phyloP scores from a whole-genome alignment of 345 rosid genomes.

The Brassica juncea region DNA sequence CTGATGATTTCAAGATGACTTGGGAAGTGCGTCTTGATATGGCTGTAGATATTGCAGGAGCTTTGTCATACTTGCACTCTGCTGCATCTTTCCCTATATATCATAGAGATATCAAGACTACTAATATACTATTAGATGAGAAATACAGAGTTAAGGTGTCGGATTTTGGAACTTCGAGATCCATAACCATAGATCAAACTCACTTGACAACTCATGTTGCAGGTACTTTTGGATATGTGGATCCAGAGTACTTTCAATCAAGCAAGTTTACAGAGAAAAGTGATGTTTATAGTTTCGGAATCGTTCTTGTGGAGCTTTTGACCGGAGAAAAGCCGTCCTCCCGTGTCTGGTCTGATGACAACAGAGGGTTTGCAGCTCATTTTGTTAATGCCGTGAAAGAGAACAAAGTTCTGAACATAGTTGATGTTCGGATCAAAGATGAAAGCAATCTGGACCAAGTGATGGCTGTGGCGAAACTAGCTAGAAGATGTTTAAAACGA shows the following conservation, averaged over 20 bases:
- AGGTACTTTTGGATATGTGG: slow-evolving; percentile 51
- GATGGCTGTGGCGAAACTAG: slow-evolving; percentile 42
- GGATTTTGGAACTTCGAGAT: slow-evolving; percentile 42
- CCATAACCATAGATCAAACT: slow-evolving; percentile 31
- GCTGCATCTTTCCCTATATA: slow-evolving; percentile 37
- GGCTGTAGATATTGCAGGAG: slow-evolving; percentile 24
- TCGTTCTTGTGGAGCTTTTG: slow-evolving; percentile 71
- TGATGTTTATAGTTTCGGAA: slow-evolving; percentile 90
- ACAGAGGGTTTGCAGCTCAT: slow-evolving; percentile 23
- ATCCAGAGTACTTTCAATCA: slow-evolving; percentile 51
- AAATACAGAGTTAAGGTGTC: slow-evolving; percentile 35
- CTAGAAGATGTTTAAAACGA: slow-evolving; percentile 40
- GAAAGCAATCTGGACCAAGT: slow-evolving; percentile 37
- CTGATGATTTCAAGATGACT: slow-evolving; percentile 25
- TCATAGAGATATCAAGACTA: slow-evolving; percentile 40
- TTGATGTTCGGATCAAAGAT: slow-evolving; percentile 31
- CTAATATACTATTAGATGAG: slow-evolving; percentile 35
- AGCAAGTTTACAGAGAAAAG: slow-evolving; percentile 39
- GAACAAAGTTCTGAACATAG: background rate
- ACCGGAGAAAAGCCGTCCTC: slow-evolving; percentile 37
- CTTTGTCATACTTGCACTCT: slow-evolving; percentile 25
- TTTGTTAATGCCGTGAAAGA: background rate
- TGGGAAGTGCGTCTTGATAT: slow-evolving; percentile 32
- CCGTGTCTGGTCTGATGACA: slow-evolving; percentile 7
- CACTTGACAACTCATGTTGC: slow-evolving; percentile 42